Conservation (phyloP, 2,329 filamentous ascomycete species). For the Rutstroemia sydowiana region DNA sequence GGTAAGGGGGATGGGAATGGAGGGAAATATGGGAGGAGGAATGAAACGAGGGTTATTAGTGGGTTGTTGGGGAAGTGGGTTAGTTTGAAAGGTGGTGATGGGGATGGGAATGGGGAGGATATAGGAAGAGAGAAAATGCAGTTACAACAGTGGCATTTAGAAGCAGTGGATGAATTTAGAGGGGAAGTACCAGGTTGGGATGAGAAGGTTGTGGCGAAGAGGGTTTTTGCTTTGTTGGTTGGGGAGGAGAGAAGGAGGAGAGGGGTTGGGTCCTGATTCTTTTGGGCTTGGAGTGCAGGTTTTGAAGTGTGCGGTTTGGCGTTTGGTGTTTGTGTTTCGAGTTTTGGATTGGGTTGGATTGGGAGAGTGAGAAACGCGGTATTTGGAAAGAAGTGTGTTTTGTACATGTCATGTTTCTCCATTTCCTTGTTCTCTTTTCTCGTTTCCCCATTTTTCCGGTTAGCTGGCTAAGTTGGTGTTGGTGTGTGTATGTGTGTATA, state of each 20-base stretch:
- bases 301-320: too few relatives aligned
- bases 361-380: too few relatives aligned
- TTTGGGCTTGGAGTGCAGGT: background rate
- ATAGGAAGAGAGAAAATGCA: constrained; percentile 20
- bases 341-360: too few relatives aligned
- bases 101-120: background rate
- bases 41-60: constrained; percentile 27
- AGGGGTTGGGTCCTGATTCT: too few relatives aligned
- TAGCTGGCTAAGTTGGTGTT: too few relatives aligned
- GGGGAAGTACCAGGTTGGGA: constrained; percentile 28
- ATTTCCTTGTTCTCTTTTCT: too few relatives aligned
- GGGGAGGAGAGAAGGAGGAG: constrained; percentile 22
- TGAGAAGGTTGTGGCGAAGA: constrained; percentile 27
- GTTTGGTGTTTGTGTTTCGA: too few relatives aligned
- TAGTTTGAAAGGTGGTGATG: background rate
- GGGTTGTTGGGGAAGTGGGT: constrained; percentile 26
- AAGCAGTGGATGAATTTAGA: constrained; percentile 29
- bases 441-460: too few relatives aligned
- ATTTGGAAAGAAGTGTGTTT: too few relatives aligned
- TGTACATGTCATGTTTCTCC: too few relatives aligned
- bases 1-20: background rate
- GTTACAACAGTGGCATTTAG: constrained; percentile 31
- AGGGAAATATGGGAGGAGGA: constrained; percentile 15
- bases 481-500: too few relatives aligned
- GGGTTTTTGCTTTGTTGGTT: constrained; percentile 26